Base-by-base conservation (phyloP, 1,284 basidiomycete genomes). In the Neotropicomus parvogracilis region DNA sequence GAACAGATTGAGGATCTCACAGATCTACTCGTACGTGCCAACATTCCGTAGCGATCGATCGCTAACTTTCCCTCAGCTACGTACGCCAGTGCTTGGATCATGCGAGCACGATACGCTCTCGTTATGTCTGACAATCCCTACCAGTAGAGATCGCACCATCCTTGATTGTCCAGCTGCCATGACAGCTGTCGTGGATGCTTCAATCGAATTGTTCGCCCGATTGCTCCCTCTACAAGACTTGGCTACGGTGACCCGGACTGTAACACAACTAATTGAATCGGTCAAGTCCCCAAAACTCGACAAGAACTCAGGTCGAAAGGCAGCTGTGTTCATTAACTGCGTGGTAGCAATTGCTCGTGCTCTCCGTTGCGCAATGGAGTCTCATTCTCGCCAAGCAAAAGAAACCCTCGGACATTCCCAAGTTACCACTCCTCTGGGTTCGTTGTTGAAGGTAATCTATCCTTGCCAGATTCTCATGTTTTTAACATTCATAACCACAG, bases 101-200 rank as follows among this genome's bases (percentile, higher is more conserved):
- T 80, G 84, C 43, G 95, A 97, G 66, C 85, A 97, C 60, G 94
- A 98, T 58, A 81, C 88, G 2, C 74, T 95, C 3, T 79, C 83
- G 1, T 70, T 97, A 3, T 91, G 88, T 65, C 72, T 83, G 59
- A 67, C 74, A 46, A 65, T 64, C 36, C 59, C 74, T 10, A 64
- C 73, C 3, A 70, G 74, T 36, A 62, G 68, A 6, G 74, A 78
- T 46, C 72, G 73, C 38, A 63, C 65, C 9, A 68, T 76, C 35
- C 66, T 77, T 3, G 81, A 88, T 52, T 80, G 88, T 13, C 81
- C 90, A 3, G 86, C 94, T 0, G 75, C 92, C 0, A 77, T 81
- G 1, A 95, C 92, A 0, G 83, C 88, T 9, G 87, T 92, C 4
- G 88, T 97, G 19, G 91, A 99, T 64, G 85, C 89, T 2, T 88